These are phyloP conservation scores for Colletotrichum neosansevieriae DNA, from an alignment of 2,329 filamentous ascomycete genomes.

Conservation along the genomic window DNA sequence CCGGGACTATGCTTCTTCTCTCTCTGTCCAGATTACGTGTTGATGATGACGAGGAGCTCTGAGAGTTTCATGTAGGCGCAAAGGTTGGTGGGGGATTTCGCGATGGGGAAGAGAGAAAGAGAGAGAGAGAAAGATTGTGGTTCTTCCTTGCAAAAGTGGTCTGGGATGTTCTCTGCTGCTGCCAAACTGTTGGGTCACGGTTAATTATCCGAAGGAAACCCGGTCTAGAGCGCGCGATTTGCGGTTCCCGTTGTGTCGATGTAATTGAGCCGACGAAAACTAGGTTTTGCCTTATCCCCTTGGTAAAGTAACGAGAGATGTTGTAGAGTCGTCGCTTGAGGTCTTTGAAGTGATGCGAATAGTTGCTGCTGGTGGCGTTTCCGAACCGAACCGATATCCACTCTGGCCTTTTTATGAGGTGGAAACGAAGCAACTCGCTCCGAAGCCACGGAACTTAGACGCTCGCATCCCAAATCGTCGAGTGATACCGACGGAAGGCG, in stretches of 20 bases:
- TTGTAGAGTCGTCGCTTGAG: background rate
- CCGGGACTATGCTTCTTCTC: no score
- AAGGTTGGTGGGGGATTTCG: conserved; percentile 23
- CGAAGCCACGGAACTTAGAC: conserved; percentile 24
- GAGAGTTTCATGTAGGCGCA: background rate
- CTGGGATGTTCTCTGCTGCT: conserved; percentile 20
- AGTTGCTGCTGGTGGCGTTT: background rate
- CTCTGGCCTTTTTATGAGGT: background rate
- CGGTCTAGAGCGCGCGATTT: conserved; percentile 2
- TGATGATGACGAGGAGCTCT: background rate
- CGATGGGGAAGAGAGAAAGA: background rate
- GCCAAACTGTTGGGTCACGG: conserved; percentile 4
- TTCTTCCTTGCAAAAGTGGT: conserved; percentile 10
- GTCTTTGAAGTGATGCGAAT: background rate
- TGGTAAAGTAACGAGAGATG: background rate
- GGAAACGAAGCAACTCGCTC: conserved; percentile 10
- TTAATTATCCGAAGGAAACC: conserved; percentile 36
- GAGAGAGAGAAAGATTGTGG: conserved; percentile 16
- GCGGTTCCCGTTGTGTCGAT: conserved; percentile 14
- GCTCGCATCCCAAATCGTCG: conserved; percentile 20
- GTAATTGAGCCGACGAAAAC: background rate
- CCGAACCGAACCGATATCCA: conserved; percentile 13
- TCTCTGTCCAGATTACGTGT: conserved; percentile 11
- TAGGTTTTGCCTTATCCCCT: background rate
- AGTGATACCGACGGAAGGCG: conserved; percentile 27